These are phyloP conservation scores for Sequoiadendron giganteum DNA, from an alignment of 75 land plant species.

Conservation along the genomic window DNA sequence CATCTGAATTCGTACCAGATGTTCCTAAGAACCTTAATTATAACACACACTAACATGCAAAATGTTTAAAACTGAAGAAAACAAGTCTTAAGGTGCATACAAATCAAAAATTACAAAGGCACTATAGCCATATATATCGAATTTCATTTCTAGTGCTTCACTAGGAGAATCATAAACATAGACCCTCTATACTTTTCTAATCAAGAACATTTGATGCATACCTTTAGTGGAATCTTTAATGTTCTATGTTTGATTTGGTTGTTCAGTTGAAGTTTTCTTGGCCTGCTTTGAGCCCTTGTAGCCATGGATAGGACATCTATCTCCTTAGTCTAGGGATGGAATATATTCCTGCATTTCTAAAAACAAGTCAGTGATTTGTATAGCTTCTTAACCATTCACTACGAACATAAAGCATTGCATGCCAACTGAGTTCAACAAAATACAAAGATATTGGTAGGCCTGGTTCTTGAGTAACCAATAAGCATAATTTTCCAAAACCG, in stretches of 20 bases:
- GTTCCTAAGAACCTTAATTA: background rate
- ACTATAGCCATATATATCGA: background rate
- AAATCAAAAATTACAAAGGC: background rate
- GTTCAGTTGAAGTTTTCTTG: background rate
- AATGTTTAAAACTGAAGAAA: background rate
- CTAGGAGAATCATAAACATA: too few relatives aligned
- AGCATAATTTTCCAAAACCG: background rate
- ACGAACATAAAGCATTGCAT: background rate
- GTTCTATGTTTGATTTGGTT: too few relatives aligned
- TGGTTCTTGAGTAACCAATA: background rate
- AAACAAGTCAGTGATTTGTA: background rate
- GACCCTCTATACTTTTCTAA: background rate
- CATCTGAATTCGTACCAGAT: background rate
- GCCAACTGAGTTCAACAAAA: background rate
- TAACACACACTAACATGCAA: background rate
- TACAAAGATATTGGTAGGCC: background rate
- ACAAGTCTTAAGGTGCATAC: background rate
- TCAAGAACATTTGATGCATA: background rate
- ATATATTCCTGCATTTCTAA: background rate
- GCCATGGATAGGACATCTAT: background rate
- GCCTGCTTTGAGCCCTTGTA: background rate
- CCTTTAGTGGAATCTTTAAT: too few relatives aligned
- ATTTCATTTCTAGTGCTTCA: background rate
- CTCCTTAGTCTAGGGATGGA: background rate
- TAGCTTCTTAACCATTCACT: background rate